Evolutionary conservation across 2,329 filamentous ascomycete species (phyloP), one percentile per base, ranked within the genome.

Genomic region (Arachnomyces sp.): DNA sequence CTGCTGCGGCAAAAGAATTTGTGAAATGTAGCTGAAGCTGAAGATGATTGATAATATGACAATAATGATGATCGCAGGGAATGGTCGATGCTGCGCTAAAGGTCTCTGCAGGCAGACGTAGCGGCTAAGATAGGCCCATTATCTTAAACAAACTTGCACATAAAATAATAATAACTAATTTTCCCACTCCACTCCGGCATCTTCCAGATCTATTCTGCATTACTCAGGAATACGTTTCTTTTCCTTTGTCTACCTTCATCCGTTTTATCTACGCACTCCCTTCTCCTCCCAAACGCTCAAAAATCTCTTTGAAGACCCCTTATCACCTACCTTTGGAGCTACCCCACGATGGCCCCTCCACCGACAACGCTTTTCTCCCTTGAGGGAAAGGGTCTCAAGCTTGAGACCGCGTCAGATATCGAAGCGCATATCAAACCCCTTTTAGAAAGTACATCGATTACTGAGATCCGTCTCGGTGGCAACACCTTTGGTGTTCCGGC

Each of bases 401-500:
- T 98, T 59, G 82, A 93, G 70, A 86, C 82, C 31, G 86, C 86
- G 38, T 83, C 79, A 49, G 88, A 96, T 64, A 77, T 96, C 46
- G 84, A 92, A 63, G 72, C 84, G 50, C 82, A 95, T 63, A 85
- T 95, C 57, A 76, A 82, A 52, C 74, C 77, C 36, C 78, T 98
- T 46, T 72, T 78, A 47, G 77, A 79, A 43, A 82, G 80, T 67
- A 67, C 77, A 41, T 76, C 88, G 55, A 75, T 93, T 42, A 87
- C 93, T 60, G 88, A 95, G 65, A 80, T 98, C 51, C 79, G 79
- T 52, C 74, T 98, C 34, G 74, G 86, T 41, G 92, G 90, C 46
- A 98, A 98, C 71, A 96, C 92, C 2, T 72, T 96, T 38, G 92
- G 92, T 39, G 80, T 95, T 39, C 85, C 82, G 36, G 92, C 92